These are phyloP conservation scores for Xylaria acuta DNA, from an alignment of 495 filamentous ascomycete genomes.

Conservation along the genomic window DNA sequence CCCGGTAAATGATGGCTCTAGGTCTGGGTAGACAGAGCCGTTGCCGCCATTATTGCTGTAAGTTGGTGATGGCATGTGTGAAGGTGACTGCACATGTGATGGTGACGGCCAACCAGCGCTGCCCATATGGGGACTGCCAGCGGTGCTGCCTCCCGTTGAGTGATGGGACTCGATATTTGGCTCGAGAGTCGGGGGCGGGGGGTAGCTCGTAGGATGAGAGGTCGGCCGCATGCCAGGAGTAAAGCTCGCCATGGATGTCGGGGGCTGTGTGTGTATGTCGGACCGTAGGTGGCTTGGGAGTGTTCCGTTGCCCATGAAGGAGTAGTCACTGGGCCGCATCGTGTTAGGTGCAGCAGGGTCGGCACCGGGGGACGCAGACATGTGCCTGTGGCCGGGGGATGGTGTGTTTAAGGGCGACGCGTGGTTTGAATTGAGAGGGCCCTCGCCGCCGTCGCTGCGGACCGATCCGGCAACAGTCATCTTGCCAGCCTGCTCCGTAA, in stretches of 20 bases:
- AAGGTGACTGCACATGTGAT: conserved; percentile 70
- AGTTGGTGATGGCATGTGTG: conserved; percentile 69
- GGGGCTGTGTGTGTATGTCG: conserved; percentile 76
- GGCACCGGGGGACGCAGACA: conserved; percentile 79
- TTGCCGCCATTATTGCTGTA: conserved; percentile 59
- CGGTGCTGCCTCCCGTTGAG: conserved; percentile 64
- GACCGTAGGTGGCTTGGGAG: conserved; percentile 85
- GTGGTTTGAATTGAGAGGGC: conserved; percentile 72
- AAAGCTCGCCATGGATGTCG: conserved; percentile 70
- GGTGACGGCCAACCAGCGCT: conserved; percentile 78
- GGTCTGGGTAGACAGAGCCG: conserved; percentile 74
- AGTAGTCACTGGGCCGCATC: conserved; percentile 75
- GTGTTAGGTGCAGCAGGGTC: conserved; percentile 76
- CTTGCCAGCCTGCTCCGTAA: conserved; percentile 61
- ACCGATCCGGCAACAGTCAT: conserved; percentile 54
- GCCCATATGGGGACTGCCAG: conserved; percentile 75
- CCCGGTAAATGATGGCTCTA: conserved; percentile 61
- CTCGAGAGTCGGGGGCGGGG: conserved; percentile 85
- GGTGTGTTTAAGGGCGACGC: conserved; percentile 86
- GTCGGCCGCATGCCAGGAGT: conserved; percentile 60
- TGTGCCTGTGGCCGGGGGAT: conserved; percentile 76
- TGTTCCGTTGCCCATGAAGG: conserved; percentile 70
- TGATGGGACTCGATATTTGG: conserved; percentile 82
- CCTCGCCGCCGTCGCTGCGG: conserved; percentile 70
- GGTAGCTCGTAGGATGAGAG: conserved; percentile 82